Base-by-base conservation (phyloP, 179 eudicot genomes). In the Pouteria campechiana region DNA sequence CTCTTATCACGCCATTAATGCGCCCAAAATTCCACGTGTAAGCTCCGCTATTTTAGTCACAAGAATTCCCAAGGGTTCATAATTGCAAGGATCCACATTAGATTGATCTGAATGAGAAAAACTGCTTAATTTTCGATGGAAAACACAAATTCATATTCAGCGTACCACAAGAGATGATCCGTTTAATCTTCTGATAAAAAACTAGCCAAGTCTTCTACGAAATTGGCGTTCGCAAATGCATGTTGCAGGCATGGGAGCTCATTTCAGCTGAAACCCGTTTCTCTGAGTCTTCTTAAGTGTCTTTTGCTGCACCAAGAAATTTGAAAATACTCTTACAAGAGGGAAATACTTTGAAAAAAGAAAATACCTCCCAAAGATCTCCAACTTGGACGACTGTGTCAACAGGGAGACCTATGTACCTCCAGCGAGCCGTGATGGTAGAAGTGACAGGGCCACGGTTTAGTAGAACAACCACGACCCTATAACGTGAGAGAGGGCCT, bases 281-380 rank as follows among this genome's bases (percentile, higher is more conserved):
- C n/a, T n/a, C n/a, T n/a, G n/a, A n/a, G 34, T 47, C 58, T 65
- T 55, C 60, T n/a, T n/a, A n/a, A 82, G 45, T 1, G 69, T 76
- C 60, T 69, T 61, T 58, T 79, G 94, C 96, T 87, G 94, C 78
- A 63, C 20, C 4, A 35, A 14, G 5, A 8, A 3, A 17, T 17
- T 25, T n/a, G 44, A 31, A 49, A 24, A 11, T 6, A 6, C n/a
- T 15, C 2, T 7, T n/a, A n/a, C n/a, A 15, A 1, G n/a, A n/a
- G n/a, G n/a, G n/a, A n/a, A n/a, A n/a, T n/a, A n/a, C 2, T 11
- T 3, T 0, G 7, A 12, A 27, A 20, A 21, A 20, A 32, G 15
- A 18, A 44, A 11, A 16, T 81, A 88, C 97, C 84, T 67, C 63
- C 97, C 97, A 88, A 53, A 88, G 75, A 58, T 88, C 97, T 65